Conservation (phyloP, 2,329 filamentous ascomycete genomes). For the Trichoderma atroviride region DNA sequence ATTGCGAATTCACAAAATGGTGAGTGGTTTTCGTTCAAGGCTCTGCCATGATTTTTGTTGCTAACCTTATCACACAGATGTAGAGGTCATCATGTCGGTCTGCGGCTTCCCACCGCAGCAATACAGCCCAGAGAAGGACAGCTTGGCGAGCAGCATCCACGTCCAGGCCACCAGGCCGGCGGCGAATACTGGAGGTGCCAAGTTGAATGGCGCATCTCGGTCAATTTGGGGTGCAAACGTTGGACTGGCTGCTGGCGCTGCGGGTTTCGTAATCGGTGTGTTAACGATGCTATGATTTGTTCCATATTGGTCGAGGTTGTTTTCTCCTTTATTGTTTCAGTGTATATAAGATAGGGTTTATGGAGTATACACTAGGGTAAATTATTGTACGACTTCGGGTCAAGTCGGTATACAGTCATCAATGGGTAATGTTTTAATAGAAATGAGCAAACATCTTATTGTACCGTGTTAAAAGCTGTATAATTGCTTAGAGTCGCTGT, state of each 20-base stretch:
- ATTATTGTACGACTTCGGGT: background rate
- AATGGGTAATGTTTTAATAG: background rate
- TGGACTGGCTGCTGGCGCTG: background rate
- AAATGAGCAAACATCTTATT: background rate
- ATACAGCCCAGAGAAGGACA: constrained; percentile 39
- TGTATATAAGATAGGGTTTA: background rate
- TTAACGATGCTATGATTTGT: constrained; percentile 16
- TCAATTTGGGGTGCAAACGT: background rate
- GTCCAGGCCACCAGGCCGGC: constrained; percentile 41
- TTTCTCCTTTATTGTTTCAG: background rate
- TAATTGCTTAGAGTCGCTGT: background rate
- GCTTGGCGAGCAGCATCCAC: constrained; percentile 38
- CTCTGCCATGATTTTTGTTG: too few relatives aligned
- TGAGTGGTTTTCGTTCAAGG: constrained; percentile 30
- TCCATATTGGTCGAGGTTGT: too few relatives aligned
- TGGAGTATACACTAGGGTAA: background rate
- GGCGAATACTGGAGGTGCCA: constrained; percentile 28
- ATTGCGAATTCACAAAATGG: constrained; percentile 39
- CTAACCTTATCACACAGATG: constrained; percentile 33
- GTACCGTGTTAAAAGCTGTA: background rate
- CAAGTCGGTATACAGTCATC: background rate
- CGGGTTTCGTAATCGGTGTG: background rate
- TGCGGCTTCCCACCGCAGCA: constrained; percentile 40
- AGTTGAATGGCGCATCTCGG: background rate
- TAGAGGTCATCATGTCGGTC: constrained; percentile 41